A percentile compares a stretch with the other conserved stretches of the same genome.
phyloP scores from a whole-genome alignment of 148 eudicot genomes.

The Rhododendron vialii region DNA sequence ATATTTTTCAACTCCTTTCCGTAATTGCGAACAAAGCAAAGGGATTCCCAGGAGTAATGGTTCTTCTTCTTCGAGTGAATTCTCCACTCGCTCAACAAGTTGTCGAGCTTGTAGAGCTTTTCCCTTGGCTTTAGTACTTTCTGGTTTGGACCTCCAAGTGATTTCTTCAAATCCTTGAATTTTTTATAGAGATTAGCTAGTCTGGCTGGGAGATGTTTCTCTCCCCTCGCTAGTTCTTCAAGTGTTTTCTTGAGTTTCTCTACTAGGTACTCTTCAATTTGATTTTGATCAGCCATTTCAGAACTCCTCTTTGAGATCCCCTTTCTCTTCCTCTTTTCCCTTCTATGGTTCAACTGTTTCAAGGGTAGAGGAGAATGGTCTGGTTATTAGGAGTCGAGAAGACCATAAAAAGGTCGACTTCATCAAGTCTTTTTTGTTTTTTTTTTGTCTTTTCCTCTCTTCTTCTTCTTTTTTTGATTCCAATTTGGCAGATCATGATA shows the following conservation, averaged over 20 bases:
- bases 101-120: conserved; percentile 17
- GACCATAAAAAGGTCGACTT: background rate
- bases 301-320: background rate
- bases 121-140: background rate
- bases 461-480: background rate
- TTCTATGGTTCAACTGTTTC: background rate
- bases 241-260: background rate
- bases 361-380: background rate
- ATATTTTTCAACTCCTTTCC: background rate
- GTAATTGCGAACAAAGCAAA: background rate
- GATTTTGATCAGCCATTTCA: background rate
- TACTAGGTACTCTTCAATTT: background rate
- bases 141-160: background rate
- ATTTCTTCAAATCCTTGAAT: background rate
- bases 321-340: background rate
- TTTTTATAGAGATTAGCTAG: background rate
- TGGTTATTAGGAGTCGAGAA: background rate
- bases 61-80: background rate
- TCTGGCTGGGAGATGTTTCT: background rate
- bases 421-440: background rate
- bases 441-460: background rate
- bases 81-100: conserved; percentile 19
- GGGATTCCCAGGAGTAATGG: background rate
- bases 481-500: too few species aligned
- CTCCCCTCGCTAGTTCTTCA: background rate